These are phyloP conservation scores for Bacterosira constricta DNA, from an alignment of 108 stramenopile genomes.

Conservation along the genomic window DNA sequence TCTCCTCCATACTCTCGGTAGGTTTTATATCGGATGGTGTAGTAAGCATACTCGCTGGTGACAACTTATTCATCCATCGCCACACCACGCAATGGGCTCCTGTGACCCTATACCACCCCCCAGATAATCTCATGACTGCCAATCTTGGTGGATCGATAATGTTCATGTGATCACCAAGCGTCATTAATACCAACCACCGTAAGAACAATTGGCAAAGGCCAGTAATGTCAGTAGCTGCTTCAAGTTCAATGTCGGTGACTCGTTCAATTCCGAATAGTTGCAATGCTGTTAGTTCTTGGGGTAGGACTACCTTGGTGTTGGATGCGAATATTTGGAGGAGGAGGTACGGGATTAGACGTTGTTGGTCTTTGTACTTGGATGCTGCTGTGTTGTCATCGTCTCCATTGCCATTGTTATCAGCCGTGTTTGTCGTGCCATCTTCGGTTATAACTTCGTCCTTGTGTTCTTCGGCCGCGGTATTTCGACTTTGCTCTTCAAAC, in stretches of 20 bases:
- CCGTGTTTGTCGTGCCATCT: constrained; percentile 14
- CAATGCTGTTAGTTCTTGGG: constrained; percentile 81
- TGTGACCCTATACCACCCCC: constrained; percentile 84
- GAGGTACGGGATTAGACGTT: constrained; percentile 71
- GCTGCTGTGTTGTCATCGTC: not conserved
- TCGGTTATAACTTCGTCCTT: too few species aligned
- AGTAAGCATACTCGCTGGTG: constrained; percentile 33
- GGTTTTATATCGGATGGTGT: too few species aligned
- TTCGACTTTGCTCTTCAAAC: too few species aligned
- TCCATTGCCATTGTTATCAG: not conserved
- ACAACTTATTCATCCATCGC: constrained; percentile 89
- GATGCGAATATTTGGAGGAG: constrained; percentile 80
- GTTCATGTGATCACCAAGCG: constrained; percentile 89
- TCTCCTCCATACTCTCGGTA: too few species aligned
- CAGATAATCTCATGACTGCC: constrained; percentile 87
- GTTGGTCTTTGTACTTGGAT: too few species aligned
- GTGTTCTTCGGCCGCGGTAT: too few species aligned
- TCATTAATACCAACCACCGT: constrained; percentile 85
- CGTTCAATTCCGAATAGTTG: constrained; percentile 86
- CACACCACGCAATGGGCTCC: constrained; percentile 86
- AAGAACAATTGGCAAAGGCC: constrained; percentile 79
- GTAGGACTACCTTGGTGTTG: constrained; percentile 83
- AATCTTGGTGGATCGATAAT: constrained; percentile 85
- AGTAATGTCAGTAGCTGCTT: constrained; percentile 81
- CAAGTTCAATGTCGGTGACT: constrained; percentile 81